Conservation (phyloP, 352 stramenopile genomes). For the Pythium rhizo-oryzae region DNA sequence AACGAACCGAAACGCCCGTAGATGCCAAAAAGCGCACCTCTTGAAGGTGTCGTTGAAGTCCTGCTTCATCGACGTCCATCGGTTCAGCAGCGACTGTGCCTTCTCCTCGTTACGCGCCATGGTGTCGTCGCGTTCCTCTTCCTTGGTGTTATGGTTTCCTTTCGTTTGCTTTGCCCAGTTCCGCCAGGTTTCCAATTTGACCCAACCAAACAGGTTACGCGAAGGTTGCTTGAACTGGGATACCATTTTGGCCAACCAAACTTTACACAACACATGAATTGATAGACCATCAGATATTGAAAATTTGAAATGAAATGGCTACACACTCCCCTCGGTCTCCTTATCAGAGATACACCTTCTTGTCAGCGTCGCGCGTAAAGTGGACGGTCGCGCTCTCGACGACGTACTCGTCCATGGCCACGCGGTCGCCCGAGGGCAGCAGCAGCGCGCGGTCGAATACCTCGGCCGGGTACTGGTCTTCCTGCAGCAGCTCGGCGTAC, state of each 20-base stretch:
- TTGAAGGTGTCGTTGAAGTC: constrained; percentile 88
- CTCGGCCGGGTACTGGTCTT: constrained; percentile 25
- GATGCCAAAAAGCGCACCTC: constrained; percentile 39
- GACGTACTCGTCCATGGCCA: constrained; percentile 44
- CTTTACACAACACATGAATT: too few relatives aligned
- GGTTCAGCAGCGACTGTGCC: constrained; percentile 97
- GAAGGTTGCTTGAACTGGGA: too few relatives aligned
- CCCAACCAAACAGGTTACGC: too few relatives aligned
- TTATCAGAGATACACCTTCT: constrained; percentile 21
- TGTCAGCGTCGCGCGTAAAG: constrained; percentile 16
- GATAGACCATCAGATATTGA: not conserved
- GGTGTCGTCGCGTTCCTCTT: not conserved
- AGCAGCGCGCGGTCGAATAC: constrained; percentile 39
- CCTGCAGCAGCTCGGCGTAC: constrained; percentile 15
- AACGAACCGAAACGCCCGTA: not conserved
- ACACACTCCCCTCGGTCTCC: not conserved
- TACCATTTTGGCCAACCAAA: too few relatives aligned
- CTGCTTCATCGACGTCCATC: constrained; percentile 98
- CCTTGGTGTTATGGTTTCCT: not conserved
- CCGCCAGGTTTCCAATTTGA: too few relatives aligned
- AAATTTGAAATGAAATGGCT: not conserved
- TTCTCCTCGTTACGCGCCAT: constrained; percentile 97
- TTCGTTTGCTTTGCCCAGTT: not conserved
- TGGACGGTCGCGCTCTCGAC: constrained; percentile 47
- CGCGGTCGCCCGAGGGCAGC: constrained; percentile 25